These are phyloP conservation scores for Lepidopterella palustris DNA, from an alignment of 495 filamentous ascomycete species.

Conservation along the genomic window DNA sequence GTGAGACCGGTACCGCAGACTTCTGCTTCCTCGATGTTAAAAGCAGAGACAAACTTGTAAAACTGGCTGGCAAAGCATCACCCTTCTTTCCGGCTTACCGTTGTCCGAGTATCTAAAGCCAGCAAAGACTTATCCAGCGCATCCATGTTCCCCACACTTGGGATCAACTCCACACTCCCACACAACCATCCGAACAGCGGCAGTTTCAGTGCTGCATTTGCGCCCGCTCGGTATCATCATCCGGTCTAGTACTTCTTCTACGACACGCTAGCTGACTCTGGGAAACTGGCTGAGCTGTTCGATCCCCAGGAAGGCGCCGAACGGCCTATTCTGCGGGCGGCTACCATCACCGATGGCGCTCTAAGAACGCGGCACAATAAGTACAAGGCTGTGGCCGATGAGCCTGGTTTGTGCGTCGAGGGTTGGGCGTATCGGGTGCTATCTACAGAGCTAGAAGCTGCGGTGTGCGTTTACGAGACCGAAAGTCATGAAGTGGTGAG, in stretches of 20 bases:
- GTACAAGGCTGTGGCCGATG: conserved; percentile 41
- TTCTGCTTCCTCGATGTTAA: background rate
- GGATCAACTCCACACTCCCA: conserved; percentile 39
- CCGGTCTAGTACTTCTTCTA: conserved; percentile 43
- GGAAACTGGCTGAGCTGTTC: conserved; percentile 24
- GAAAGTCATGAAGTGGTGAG: conserved; percentile 41
- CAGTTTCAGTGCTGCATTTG: background rate
- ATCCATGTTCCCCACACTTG: conserved; percentile 39
- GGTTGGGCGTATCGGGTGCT: conserved; percentile 38
- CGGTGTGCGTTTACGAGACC: conserved; percentile 38
- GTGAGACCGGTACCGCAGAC: background rate
- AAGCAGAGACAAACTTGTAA: background rate
- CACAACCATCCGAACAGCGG: conserved; percentile 26
- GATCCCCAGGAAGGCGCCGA: conserved; percentile 3
- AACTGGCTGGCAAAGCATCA: background rate
- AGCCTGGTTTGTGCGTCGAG: conserved; percentile 15
- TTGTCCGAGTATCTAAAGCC: conserved; percentile 33
- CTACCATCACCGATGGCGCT: conserved; percentile 30
- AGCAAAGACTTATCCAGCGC: conserved; percentile 34
- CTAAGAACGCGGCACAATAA: conserved; percentile 38
- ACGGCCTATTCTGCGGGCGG: conserved; percentile 13
- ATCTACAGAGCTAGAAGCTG: conserved; percentile 36
- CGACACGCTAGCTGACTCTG: conserved; percentile 31
- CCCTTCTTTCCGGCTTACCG: conserved; percentile 26
- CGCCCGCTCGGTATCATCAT: conserved; percentile 35